Evolutionary conservation across 2,329 filamentous ascomycete species (phyloP), one percentile per base, ranked within the genome.

Genomic region (Fusarium chlamydosporum): DNA sequence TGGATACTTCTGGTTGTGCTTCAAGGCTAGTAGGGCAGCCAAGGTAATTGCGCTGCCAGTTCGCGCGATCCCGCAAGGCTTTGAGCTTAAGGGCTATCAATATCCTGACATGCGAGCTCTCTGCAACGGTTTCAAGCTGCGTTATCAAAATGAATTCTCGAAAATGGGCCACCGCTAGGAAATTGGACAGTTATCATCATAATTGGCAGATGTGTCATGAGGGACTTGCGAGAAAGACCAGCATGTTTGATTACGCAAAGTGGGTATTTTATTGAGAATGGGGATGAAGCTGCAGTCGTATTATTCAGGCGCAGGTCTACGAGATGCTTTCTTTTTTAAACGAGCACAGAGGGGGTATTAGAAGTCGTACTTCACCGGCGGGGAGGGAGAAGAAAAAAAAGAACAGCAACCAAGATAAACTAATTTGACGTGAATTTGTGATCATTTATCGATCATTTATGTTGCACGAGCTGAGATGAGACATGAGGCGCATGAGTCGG

Each of bases 41-140:
- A 86, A 84, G 43, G 88, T 95, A 54, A 89, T 92, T 67, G 89
- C 89, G 46, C 94, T 95, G 90, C 88, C 89, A 7, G 93, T 99
- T 68, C 94, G 96, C 73, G 90, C 97, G 37, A 92, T 98, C 18
- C 96, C 96, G 4, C 92, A 96, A 74, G 96, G 93, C 7, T 99
- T 95, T 76, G 94, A 98, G 82, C 86, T 99, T 74, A 89, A 94
- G 81, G 92, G 92, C 71, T 92, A 92, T 71, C 88, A 91, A 53
- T 99, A 99, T 77, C 95, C 96, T 1, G 94, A 98, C 75, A 97
- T 98, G 92, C 88, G 91, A 72, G 93, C 94, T 48, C 83, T 99
- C 67, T 97, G 95, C 84, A 99, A 99, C 81, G 96, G 95, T 7
- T 98, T 98, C 85, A 98, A 98, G 85, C 80, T 95, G 76, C 85